phyloP scores from a whole-genome alignment of 2,329 filamentous ascomycete species.

The Salinomyces thailandicus region DNA sequence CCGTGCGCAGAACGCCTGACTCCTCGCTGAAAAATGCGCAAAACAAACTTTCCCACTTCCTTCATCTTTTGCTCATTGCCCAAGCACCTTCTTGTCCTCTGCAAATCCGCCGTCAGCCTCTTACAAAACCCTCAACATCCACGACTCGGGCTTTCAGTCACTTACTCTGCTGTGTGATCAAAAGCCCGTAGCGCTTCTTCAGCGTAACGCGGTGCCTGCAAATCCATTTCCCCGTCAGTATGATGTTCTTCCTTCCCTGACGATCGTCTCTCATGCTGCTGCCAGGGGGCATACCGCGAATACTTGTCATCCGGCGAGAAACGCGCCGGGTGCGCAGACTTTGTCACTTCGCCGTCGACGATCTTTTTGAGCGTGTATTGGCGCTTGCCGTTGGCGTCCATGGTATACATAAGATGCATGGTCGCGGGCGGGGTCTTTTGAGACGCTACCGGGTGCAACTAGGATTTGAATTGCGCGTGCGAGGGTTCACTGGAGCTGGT shows the following conservation, averaged over 20 bases:
- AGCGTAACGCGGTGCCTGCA: slow-evolving; percentile 78
- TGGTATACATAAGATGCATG: slow-evolving; percentile 78
- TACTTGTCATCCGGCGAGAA: slow-evolving; percentile 99
- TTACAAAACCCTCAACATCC: no score
- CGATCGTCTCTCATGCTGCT: neutral
- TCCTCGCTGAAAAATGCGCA: neutral
- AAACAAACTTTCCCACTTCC: neutral
- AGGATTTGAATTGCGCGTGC: no score
- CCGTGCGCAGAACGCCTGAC: neutral
- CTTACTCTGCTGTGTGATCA: slow-evolving; percentile 63
- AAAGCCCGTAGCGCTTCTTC: slow-evolving; percentile 83
- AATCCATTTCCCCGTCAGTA: neutral
- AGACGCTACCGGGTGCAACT: no score
- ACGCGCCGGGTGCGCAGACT: slow-evolving; percentile 87
- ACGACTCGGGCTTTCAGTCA: no score
- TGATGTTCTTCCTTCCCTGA: neutral
- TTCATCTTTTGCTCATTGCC: slow-evolving; percentile 22
- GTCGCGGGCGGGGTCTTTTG: no score
- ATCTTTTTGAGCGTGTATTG: slow-evolving; percentile 94
- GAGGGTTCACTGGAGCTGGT: neutral
- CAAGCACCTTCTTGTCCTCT: slow-evolving; percentile 37
- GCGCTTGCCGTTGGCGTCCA: slow-evolving; percentile 73
- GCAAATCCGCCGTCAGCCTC: neutral
- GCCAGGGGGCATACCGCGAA: slow-evolving; percentile 48
- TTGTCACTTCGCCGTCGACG: slow-evolving; percentile 69